These are phyloP conservation scores for Drosera capensis DNA, from an alignment of 148 eudicot species.

Conservation along the genomic window DNA sequence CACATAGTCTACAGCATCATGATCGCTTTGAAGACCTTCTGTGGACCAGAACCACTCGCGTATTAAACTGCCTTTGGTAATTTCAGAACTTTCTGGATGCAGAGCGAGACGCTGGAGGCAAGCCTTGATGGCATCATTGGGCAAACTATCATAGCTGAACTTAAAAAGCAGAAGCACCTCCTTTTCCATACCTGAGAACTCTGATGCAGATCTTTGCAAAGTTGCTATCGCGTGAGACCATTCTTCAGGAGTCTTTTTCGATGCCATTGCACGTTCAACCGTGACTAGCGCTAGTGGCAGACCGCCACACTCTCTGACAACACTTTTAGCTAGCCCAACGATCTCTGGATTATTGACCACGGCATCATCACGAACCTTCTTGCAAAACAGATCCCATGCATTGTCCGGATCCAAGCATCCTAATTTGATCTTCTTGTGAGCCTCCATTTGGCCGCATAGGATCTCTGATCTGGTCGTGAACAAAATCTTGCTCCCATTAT, in stretches of 20 bases:
- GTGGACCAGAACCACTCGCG: conserved; percentile 29
- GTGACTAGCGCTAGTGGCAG: conserved; percentile 33
- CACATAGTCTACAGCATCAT: conserved; percentile 5
- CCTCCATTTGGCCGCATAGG: conserved; percentile 36
- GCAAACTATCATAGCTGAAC: conserved; percentile 26
- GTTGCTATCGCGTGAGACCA: conserved; percentile 22
- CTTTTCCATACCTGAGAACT: conserved; percentile 30
- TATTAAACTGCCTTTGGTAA: conserved; percentile 27
- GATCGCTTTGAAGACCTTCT: conserved; percentile 22
- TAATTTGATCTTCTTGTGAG: conserved; percentile 24
- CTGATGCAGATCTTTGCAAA: conserved; percentile 22
- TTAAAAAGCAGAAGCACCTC: conserved; percentile 2
- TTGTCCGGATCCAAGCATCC: conserved; percentile 20
- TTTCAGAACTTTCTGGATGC: conserved; percentile 25
- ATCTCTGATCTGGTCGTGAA: conserved; percentile 28
- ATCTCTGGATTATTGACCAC: conserved; percentile 6
- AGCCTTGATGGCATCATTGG: conserved; percentile 10
- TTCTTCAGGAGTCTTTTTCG: conserved; percentile 24
- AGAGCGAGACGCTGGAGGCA: conserved; percentile 30
- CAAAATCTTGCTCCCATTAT: conserved; percentile 24
- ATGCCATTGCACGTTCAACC: conserved; percentile 33
- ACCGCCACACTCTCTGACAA: conserved; percentile 30
- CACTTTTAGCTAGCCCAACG: conserved; percentile 11
- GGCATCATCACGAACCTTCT: conserved; percentile 15
- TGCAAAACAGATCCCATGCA: conserved; percentile 26